Evolutionary conservation across 176 grass and related monocot species (phyloP), one percentile per base, ranked within the genome.

Genomic region (Carex cristatella): DNA sequence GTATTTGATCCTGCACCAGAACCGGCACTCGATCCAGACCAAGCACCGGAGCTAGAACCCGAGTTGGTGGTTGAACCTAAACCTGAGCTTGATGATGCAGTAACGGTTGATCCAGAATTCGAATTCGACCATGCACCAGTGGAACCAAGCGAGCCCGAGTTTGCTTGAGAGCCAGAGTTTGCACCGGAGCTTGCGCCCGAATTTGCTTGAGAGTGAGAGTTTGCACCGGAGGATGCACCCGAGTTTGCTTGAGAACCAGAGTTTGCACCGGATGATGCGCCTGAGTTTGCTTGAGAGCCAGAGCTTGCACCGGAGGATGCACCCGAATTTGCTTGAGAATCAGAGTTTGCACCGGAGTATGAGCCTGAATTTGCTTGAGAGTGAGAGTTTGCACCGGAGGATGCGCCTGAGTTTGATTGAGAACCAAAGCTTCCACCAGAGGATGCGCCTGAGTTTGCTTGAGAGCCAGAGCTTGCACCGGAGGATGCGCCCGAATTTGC

Each of bases 11-110:
- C 55, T 0, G 71, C 57, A 0, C 56, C 67, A 0, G 85, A 54
- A 65, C 37, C 15, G 14, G 81, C 44, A 30, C 2, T 84, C 1
- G 71, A 83, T 4, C 69, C 69, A 0, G 85, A 87, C 85, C 59
- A 78, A 15, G 87, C 81, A 69, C 42, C 58, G 0, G 87, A 87
- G 16, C 15, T 77, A 27, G 44, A 51, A 74, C 40, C 70, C 3
- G n/a, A 74, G 46, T 48, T 72, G 14, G 68, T 0, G 5, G 68
- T 71, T 9, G 68, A 71, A 71, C 68, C 68, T 3, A 46, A 16
- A 46, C 68, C 68, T n/a, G 68, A 71, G 38, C 51, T 28, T 1
- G 70, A 74, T 1, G 19, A 53, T 30, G 70, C 19, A n/a, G 44
- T 53, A 53, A 46, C 19, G 2, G n/a, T 51, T 4, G 70, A 74